Base-by-base conservation (phyloP, 163 green algal species). In the Volvox carteri region DNA sequence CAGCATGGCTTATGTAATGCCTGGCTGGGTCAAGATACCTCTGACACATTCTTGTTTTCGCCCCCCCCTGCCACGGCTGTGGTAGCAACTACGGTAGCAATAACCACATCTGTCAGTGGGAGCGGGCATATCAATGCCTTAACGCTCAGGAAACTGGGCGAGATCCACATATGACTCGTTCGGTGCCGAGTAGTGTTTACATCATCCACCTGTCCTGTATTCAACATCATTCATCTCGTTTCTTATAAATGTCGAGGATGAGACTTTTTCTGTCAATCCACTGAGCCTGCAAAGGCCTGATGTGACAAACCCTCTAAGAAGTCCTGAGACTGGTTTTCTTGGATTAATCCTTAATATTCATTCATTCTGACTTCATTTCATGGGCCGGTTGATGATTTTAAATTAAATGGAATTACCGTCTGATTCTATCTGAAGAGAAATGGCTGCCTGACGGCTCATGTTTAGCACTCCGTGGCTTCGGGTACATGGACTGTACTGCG, bases 271-370 rank as follows among this genome's bases (percentile, higher is more conserved):
- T 88, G 83, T 88, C 83, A 88, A 88, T 88, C 83, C 83, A 88
- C 67, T 83, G 83, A 88, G 67, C 54, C 68, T 41, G 33, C 23
- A 68, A 46, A 25, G 81, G 81, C 81, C 83, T 88, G 83, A 88
- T 83, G 67, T 78, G 48, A 75, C 83, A 88, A 54, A 86, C 42
- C 83, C 83, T 88, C 83, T 88, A 88, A 88, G 83, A 88, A 88
- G 83, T 88, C 35, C 83, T 88, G 83, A 88, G 62, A 86, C 78
- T 11, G 8, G 14, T 9, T 39, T 25, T 14, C 46, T 84, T 65
- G 41, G 28, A 81, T 9, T 25, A 70, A 33, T 18, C 18, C 18
- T 39, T 44, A 44, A 7, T 33, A 74, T 74, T 46, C 25, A 33
- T 33, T 37, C 14, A 9, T 70, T 70, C 19, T 23, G 33, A 18